Base-by-base conservation (phyloP, 2,329 filamentous ascomycete species). In the Graphilbum fragrans region DNA sequence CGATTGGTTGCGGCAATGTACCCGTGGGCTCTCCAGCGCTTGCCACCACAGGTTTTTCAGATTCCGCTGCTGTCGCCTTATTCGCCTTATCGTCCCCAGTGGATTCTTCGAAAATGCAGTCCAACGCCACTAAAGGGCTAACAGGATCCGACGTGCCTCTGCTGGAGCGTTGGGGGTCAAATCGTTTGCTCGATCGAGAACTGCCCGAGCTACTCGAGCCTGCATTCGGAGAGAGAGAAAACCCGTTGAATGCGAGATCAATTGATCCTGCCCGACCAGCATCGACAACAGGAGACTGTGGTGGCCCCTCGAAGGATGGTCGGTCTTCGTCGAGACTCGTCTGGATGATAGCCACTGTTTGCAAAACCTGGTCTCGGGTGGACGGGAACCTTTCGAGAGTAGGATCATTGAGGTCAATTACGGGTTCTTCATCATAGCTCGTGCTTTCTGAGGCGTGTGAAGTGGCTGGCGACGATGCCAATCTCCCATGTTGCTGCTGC, bases 341-440 rank as follows among this genome's bases (percentile, higher is more conserved):
- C 42, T 64, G 63, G 14, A 72, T 61, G 39, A 63, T 64, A 7
- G 65, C 62, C 14, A 72, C 57, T 1, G 63, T 58, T 37, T 64
- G 59, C 12, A 71, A 53, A 38, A 72, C 67, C 6, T 63, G 64
- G 0, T 58, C 55, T 16, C 59, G 58, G 39, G 63, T 62, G 1
- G 61, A 67, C 2, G 69, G 69, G 46, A 72, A 70, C 17, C 52
- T 56, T 45, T 71, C 69, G 9, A 72, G 52, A 0, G 62, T 68
- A 2, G 69, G 67, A 38, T 72, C 69, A 37, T 64, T 59, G 2
- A 64, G 45, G 37, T 70, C 67, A 21, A 59, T 50, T 4, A 31
- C 29, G 6, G 52, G 45, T 34, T 56, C 52, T 6, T 50, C 42
- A 19, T 52, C 52, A 27, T 49, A 41, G 11, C 46, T 37, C 16